Evolutionary conservation across 129 eudicot genomes (phyloP), one percentile per base, ranked within the genome.

Genomic region (Erigeron canadensis): DNA sequence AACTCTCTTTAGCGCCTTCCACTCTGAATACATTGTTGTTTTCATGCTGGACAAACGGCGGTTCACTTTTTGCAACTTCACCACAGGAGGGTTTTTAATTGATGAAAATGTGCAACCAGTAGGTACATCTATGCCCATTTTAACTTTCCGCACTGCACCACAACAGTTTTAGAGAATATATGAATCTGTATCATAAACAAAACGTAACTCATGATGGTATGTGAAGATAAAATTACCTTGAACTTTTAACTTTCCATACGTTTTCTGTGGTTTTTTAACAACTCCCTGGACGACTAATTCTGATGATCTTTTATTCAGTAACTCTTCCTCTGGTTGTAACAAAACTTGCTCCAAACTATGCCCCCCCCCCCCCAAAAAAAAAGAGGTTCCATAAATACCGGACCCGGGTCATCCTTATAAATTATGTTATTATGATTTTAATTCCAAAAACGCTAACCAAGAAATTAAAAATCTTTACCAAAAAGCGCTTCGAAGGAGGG

Each of bases 321-420:
- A 54, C 64, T 91, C 97, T 66, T 86, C 92, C 74, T 91, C 96
- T 39, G 97, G 78, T 82, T 91, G 95, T 67, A 91, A 80, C 53
- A 91, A 70, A 21, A 80, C 61, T 5, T 86, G 81, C 39, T 81
- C 84, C 85, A 88, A 76, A 63, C 97, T 91, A 64, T 16, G 65
- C 38, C n/a, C n/a, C n/a, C n/a, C n/a, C n/a, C n/a, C n/a, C n/a
- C n/a, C n/a, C 37, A 57, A 28, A 66, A 8, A 65, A 47, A 45
- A 45, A 16, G 64, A 59, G 11, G 34, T 43, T 44, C 39, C 21
- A 46, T 5, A 45, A 51, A 65, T 16, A 50, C 50, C 28, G 51
- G 58, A 10, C 65, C 63, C 51, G 28, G 42, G 39, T 38, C 77
- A 73, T 61, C 22, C 39, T 71, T 6, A n/a, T 13, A 57, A 71